Evolutionary conservation across 176 grass and related monocot species (phyloP).

Genomic region (Zoysia japonica): DNA sequence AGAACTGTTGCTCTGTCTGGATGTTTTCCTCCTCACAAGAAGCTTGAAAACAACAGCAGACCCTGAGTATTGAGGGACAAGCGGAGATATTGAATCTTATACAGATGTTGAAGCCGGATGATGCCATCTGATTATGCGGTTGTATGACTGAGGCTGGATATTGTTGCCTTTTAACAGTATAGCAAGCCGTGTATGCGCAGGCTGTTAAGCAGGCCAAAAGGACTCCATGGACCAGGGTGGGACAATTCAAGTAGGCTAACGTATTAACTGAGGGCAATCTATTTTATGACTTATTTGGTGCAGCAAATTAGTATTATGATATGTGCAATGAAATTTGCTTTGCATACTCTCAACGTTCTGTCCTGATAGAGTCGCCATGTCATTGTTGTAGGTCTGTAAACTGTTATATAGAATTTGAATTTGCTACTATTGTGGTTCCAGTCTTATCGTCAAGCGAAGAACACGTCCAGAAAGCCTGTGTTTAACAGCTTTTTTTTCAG

Average conservation of each 20-base stretch:
- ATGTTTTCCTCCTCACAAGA: conserved; percentile 59
- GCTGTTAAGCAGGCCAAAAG: background rate
- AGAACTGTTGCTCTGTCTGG: conserved; percentile 89
- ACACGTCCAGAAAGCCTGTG: background rate
- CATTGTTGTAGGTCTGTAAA: background rate
- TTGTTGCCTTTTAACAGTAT: background rate
- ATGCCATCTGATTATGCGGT: background rate
- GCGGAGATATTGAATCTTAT: conserved; percentile 6
- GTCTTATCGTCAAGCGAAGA: background rate
- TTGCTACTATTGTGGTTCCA: background rate
- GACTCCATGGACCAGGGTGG: background rate
- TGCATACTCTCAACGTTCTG: background rate
- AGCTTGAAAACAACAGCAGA: conserved; percentile 27
- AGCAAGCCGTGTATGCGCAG: conserved; percentile 13
- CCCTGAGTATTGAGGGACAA: background rate
- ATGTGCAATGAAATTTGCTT: background rate
- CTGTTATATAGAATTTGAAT: background rate
- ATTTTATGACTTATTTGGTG: background rate
- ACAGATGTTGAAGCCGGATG: conserved; percentile 5
- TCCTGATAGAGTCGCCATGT: background rate
- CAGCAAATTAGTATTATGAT: background rate
- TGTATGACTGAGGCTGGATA: conserved; percentile 4
- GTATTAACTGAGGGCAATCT: background rate
- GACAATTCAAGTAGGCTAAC: background rate
- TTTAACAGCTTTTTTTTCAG: no score